Conservation (phyloP, 1,284 basidiomycete genomes). For the Tranzscheliella williamsii region DNA sequence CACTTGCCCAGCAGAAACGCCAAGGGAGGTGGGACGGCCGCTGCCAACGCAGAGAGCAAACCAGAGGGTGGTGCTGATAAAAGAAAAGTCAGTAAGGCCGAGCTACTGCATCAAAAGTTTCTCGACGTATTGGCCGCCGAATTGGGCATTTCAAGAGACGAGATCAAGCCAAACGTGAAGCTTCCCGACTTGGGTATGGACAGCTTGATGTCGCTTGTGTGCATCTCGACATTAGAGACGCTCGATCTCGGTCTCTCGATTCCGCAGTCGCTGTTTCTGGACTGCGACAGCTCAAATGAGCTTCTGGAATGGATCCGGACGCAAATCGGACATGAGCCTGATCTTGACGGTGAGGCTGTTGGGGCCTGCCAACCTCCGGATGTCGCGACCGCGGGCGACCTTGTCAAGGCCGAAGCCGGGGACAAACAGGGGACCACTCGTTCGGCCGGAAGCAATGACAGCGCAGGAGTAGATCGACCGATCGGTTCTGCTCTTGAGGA, state of each 20-base stretch:
- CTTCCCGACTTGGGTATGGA: conserved; percentile 40
- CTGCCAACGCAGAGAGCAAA: too few relatives aligned
- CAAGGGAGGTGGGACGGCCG: too few relatives aligned
- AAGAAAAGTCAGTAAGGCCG: conserved; percentile 4
- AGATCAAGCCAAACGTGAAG: conserved; percentile 21
- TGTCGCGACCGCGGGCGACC: not conserved
- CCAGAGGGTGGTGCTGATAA: too few relatives aligned
- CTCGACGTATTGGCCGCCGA: conserved; percentile 22
- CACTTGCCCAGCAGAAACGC: too few relatives aligned
- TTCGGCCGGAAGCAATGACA: not conserved
- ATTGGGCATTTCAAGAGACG: conserved; percentile 19
- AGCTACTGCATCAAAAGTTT: conserved; percentile 7
- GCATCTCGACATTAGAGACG: conserved; percentile 30
- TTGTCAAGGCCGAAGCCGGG: not conserved
- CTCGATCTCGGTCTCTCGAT: conserved; percentile 21
- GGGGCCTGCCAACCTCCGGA: not conserved
- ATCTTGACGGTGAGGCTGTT: not conserved
- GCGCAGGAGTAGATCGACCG: too few relatives aligned
- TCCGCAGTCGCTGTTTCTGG: conserved; percentile 37
- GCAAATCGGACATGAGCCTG: conserved; percentile 8
- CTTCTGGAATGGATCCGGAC: conserved; percentile 19
- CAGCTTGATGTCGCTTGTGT: conserved; percentile 40
- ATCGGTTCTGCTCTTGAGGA: conserved; percentile 6
- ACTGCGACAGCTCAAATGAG: conserved; percentile 26
- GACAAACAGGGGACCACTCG: not conserved